These are phyloP conservation scores for Amanita phalloides DNA, from an alignment of 768 basidiomycete species.

Conservation along the genomic window DNA sequence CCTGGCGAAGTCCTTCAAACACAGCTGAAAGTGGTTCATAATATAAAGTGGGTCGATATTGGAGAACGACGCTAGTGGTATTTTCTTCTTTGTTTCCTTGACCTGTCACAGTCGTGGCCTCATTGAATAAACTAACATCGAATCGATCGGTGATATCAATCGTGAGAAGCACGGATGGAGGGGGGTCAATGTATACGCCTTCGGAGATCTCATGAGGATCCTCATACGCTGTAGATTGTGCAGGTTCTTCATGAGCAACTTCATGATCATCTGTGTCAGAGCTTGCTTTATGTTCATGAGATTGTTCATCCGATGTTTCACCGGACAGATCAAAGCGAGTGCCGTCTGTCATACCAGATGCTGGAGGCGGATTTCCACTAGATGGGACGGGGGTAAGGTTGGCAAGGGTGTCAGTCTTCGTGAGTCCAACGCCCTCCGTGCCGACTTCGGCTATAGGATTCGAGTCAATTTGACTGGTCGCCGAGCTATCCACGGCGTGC, in stretches of 20 bases:
- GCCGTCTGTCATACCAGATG: neutral
- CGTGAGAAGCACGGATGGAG: slow-evolving; percentile 54
- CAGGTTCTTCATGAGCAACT: slow-evolving; percentile 6
- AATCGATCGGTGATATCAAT: slow-evolving; percentile 25
- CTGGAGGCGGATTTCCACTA: neutral
- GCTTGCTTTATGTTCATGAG: neutral
- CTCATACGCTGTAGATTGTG: slow-evolving; percentile 11
- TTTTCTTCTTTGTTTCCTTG: slow-evolving; percentile 11
- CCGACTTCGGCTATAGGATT: neutral
- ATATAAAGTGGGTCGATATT: slow-evolving; percentile 58
- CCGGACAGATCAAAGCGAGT: neutral
- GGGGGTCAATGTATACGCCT: slow-evolving; percentile 66
- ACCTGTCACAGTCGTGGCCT: slow-evolving; percentile 18
- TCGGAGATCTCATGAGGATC: slow-evolving; percentile 54
- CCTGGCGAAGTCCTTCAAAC: slow-evolving; percentile 63
- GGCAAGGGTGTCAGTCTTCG: neutral
- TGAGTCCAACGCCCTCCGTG: neutral
- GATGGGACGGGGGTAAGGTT: neutral
- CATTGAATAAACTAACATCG: slow-evolving; percentile 47
- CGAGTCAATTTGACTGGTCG: neutral
- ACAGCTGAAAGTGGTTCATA: slow-evolving; percentile 64
- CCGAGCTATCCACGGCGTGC: neutral
- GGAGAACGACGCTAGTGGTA: slow-evolving; percentile 30
- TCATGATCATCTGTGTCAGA: slow-evolving; percentile 5
- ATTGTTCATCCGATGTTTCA: no score